Evolutionary conservation across 805 yeast species (phyloP).

Genomic region (Lachancea quebecensis): DNA sequence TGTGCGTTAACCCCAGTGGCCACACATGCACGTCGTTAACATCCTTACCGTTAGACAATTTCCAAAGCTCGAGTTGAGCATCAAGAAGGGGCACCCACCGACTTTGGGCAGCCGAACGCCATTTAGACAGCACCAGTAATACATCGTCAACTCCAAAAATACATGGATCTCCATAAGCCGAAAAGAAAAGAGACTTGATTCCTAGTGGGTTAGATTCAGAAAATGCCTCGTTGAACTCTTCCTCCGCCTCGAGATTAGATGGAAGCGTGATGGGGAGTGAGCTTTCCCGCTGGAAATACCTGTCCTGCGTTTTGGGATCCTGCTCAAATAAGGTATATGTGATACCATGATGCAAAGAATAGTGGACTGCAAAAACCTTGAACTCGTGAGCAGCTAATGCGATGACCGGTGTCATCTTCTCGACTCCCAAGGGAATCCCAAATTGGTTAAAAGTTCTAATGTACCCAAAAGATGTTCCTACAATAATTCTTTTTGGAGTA

Average conservation of each 20-base stretch:
- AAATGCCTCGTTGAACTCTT: constrained; percentile 31
- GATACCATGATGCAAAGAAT: constrained; percentile 23
- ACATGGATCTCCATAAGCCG: constrained; percentile 86
- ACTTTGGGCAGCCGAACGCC: constrained; percentile 73
- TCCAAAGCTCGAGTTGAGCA: constrained; percentile 38
- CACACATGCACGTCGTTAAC: constrained; percentile 58
- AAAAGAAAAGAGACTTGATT: constrained; percentile 68
- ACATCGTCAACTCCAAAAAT: constrained; percentile 73
- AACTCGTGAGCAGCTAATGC: constrained; percentile 59
- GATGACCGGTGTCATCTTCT: constrained; percentile 66
- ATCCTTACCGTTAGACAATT: constrained; percentile 42
- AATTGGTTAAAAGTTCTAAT: constrained; percentile 60
- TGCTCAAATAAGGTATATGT: constrained; percentile 27
- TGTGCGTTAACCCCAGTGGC: constrained; percentile 78
- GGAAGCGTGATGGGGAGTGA: constrained; percentile 36
- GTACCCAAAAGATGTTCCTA: constrained; percentile 73
- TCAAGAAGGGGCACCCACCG: constrained; percentile 84
- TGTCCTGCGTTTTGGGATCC: constrained; percentile 21
- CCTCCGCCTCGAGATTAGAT: constrained; percentile 15
- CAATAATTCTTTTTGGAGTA: constrained; percentile 52
- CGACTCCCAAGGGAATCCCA: constrained; percentile 67
- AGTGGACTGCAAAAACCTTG: constrained; percentile 48
- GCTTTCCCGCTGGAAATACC: constrained; percentile 39
- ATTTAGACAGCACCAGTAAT: constrained; percentile 60
- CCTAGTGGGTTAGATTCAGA: constrained; percentile 30